Evolutionary conservation across 1,284 basidiomycete genomes (phyloP).

Genomic region (Papiliotrema nemorosa): DNA sequence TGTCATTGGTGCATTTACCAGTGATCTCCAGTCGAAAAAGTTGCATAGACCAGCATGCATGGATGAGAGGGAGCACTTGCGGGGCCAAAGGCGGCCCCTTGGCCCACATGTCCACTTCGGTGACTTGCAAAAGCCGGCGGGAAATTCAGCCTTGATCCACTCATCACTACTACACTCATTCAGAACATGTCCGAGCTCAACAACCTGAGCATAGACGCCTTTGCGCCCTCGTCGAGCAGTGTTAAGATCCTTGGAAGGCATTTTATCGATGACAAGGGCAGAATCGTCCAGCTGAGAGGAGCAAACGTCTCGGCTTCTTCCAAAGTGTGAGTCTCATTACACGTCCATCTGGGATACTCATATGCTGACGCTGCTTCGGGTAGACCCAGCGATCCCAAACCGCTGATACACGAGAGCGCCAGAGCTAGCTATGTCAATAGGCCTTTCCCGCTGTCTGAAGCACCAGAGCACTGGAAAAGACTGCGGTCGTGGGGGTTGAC

Average conservation of each 20-base stretch:
- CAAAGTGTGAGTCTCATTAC: conserved; percentile 63
- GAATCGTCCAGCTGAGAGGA: conserved; percentile 71
- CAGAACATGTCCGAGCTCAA: background rate
- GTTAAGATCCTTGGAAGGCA: conserved; percentile 56
- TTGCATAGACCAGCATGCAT: too few relatives aligned
- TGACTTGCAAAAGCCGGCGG: too few relatives aligned
- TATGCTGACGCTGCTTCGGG: background rate
- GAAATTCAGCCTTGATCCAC: too few relatives aligned
- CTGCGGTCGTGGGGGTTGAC: conserved; percentile 80
- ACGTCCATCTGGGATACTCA: background rate
- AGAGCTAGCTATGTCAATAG: conserved; percentile 73
- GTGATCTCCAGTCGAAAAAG: too few relatives aligned
- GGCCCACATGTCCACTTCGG: too few relatives aligned
- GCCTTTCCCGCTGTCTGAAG: conserved; percentile 79
- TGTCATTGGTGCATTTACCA: too few relatives aligned
- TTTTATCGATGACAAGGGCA: conserved; percentile 70
- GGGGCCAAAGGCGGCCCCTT: too few relatives aligned
- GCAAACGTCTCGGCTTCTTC: conserved; percentile 77
- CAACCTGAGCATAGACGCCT: background rate
- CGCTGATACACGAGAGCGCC: conserved; percentile 49
- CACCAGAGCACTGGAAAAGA: conserved; percentile 73
- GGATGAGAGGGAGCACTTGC: too few relatives aligned
- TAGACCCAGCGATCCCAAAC: conserved; percentile 19
- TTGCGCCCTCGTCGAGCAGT: background rate
- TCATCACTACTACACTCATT: background rate